A percentile compares a stretch with the other conserved stretches of the same genome.
These are phyloP conservation scores for Paulinella micropora DNA, from an alignment of 78 protist genomes.

Conservation along the genomic window DNA sequence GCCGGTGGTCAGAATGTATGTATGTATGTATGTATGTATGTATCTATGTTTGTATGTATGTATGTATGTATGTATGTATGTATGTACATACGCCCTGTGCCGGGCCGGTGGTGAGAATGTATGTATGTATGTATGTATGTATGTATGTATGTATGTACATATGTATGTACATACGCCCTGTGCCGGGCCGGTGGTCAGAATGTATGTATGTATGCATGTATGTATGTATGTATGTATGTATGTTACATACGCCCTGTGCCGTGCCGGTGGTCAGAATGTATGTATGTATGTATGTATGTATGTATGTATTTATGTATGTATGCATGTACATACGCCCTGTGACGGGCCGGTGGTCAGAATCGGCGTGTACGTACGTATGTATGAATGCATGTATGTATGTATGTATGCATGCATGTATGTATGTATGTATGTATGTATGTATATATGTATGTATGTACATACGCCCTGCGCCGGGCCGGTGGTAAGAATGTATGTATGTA, in stretches of 20 bases:
- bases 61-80: background rate
- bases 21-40: background rate
- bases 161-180: background rate
- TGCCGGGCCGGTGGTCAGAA: background rate
- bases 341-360: no score
- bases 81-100: background rate
- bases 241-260: background rate
- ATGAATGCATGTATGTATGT: no score
- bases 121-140: background rate
- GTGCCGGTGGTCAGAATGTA: background rate
- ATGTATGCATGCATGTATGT: no score
- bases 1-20: background rate
- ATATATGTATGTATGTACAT: background rate
- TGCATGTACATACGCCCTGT: background rate
- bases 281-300: background rate
- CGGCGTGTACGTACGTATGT: no score
- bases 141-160: background rate
- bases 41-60: background rate
- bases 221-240: background rate
- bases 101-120: background rate
- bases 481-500: background rate
- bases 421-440: background rate
- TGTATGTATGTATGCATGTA: background rate
- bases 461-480: slow-evolving; percentile 5
- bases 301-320: background rate